Base-by-base conservation (phyloP, 768 basidiomycete species). In the Termitomyces bulborhizus region DNA sequence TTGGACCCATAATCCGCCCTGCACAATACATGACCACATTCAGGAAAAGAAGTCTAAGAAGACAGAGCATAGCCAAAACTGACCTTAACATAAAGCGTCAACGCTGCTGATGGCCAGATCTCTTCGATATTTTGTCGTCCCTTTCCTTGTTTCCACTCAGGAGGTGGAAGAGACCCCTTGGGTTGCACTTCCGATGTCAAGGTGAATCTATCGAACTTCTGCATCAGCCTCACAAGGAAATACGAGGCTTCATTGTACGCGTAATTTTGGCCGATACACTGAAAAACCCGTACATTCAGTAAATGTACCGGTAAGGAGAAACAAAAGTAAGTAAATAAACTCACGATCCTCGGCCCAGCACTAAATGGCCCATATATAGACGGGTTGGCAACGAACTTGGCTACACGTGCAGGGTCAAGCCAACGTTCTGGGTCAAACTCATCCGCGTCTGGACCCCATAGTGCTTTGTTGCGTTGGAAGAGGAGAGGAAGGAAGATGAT, bases 361-460 rank as follows among this genome's bases (percentile, higher is more conserved):
- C 86, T 87, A 65, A 90, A 90, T 13, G 88, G 86, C 16, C 80
- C 74, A 66, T 79, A 90, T 74, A 88, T 88, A 57, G 81, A 77
- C 1, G 88, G 84, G 61, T 85, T 84, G 1, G 76, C 68, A 18
- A 76, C 77, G 59, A 79, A 80, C 53, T 64, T 72, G 3, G 74
- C 71, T 18, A 84, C 52, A n/a, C 81, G 73, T 31, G 70, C 70
- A 0, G 80, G 76, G 39, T 87, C 78, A 5, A 89, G 69, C 90
- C 90, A 93, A 40, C 90, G 76, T 32, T 88, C 84, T 6, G 88
- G 88, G 53, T 87, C 80, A 65, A 91, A 93, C n/a, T 76, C 76
- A 62, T 88, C 79, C 0, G 89, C 88, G 57, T 91, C 86, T 0
- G 73, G 62, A 2, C 90, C 90, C 90, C 90, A 93, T 0, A 89